A percentile compares a stretch with the other conserved stretches of the same genome.
Conservation (phyloP, 306 rosid species). For the Vigna radiata region DNA sequence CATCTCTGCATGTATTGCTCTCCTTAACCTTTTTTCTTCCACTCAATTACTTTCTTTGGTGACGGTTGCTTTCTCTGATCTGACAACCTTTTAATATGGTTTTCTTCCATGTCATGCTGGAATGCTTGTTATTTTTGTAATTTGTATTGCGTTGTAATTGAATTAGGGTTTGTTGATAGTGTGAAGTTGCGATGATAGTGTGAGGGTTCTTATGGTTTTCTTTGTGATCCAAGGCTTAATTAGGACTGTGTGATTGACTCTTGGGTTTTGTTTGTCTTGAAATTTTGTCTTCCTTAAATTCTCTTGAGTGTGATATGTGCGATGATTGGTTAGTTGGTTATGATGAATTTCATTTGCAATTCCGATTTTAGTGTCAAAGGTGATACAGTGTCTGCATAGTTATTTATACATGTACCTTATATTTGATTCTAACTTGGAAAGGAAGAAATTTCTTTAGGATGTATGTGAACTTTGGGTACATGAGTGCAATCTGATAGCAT, state of each 20-base stretch:
- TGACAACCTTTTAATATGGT: background rate
- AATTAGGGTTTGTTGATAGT: conserved; percentile 41
- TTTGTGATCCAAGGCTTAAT: background rate
- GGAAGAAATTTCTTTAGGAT: background rate
- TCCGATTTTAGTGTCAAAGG: conserved; percentile 6
- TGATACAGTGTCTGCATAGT: background rate
- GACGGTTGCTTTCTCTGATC: background rate
- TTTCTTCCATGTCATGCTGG: background rate
- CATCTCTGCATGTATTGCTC: background rate
- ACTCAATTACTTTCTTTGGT: background rate
- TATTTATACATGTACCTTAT: background rate
- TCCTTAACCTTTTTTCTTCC: background rate
- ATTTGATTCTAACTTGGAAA: background rate
- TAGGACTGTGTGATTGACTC: background rate
- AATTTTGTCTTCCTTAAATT: background rate
- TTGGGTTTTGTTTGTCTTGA: conserved; percentile 14
- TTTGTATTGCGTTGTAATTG: background rate
- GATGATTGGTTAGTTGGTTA: background rate
- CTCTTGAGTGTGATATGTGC: background rate
- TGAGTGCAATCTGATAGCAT: conserved; percentile 3
- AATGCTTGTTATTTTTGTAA: background rate
- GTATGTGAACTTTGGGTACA: background rate
- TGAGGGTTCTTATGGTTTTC: background rate
- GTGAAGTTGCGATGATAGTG: background rate
- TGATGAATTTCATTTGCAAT: background rate